Evolutionary conservation across 2,329 filamentous ascomycete genomes (phyloP), one percentile per base, ranked within the genome.

Genomic region (Trichoderma pleuroti): DNA sequence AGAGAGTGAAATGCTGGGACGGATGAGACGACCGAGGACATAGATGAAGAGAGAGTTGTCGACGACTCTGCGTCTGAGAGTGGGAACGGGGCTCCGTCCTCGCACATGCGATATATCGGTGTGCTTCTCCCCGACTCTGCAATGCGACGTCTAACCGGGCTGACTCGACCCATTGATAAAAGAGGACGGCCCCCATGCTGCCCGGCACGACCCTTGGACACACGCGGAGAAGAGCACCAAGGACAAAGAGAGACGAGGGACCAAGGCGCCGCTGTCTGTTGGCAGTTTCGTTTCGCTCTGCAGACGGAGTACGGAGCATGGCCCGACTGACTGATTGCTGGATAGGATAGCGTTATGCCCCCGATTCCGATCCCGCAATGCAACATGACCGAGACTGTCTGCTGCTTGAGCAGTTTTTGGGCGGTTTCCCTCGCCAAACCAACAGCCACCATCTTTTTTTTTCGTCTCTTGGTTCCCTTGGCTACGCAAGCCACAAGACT

Each of bases 401-500:
- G 54, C 28, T 59, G 8, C 30, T 54, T 54, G 46, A 65, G 62
- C 62, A 34, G 11, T 65, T 65, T 65, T 52, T 24, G 39, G 42
- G 39, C 18, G 24, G 28, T 32, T n/a, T n/a, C 26, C 30, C 61
- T 32, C 28, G 42, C 42, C 42, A 5, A 5, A 21, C 42, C 52
- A 34, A 49, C 61, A 64, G 61, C 61, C 61, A 52, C 61, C 61
- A 64, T n/a, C 30, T 54, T 54, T 54, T 42, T 34, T 34, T 7
- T 18, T 28, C n/a, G n/a, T n/a, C 57, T 39, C 21, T 14, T 14
- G 46, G 18, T 39, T 52, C 30, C 62, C 21, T 52, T 52, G 46
- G 62, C 62, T 65, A 65, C 62, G 62, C 62, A 65, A 65, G 62
- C 62, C 62, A 65, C 62, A 54, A 54, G 16, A 52, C 42, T 54